phyloP scores from a whole-genome alignment of 257 asterid species.

The Fraxinus americana region DNA sequence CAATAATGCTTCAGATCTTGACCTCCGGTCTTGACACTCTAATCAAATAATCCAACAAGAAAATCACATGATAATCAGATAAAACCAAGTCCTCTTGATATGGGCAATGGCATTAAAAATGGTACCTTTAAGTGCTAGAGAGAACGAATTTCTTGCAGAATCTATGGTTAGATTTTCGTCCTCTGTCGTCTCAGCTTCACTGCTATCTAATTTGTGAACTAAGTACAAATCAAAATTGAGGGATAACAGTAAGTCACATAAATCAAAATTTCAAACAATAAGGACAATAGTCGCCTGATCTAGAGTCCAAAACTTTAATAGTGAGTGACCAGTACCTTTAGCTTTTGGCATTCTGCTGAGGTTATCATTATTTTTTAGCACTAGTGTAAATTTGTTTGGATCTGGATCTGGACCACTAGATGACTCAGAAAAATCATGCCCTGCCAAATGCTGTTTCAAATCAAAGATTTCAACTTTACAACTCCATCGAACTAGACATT shows the following conservation, averaged over 20 bases:
- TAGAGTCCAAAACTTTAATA: constrained; percentile 24
- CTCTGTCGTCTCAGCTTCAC: constrained; percentile 77
- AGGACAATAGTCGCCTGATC: constrained; percentile 25
- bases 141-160: constrained; percentile 87
- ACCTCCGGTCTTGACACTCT: constrained; percentile 86
- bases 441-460: constrained; percentile 88
- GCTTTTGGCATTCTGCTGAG: constrained; percentile 64
- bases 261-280: constrained; percentile 15
- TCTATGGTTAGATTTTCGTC: constrained; percentile 57
- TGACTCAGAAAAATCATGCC: constrained; percentile 63
- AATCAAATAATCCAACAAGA: constrained; percentile 28
- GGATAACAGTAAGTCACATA: constrained; percentile 23
- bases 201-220: constrained; percentile 61
- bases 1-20: constrained; percentile 51
- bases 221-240: constrained; percentile 32
- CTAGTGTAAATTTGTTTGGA: constrained; percentile 54
- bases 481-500: constrained; percentile 33
- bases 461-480: constrained; percentile 56
- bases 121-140: constrained; percentile 89
- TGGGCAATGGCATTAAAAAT: not conserved
- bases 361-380: constrained; percentile 49
- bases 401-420: constrained; percentile 84
- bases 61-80: not conserved
- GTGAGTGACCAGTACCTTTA: constrained; percentile 57
- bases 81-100: constrained; percentile 5